Evolutionary conservation across 306 rosid genomes (phyloP), one percentile per base, ranked within the genome.

Genomic region (Mimosa pudica): DNA sequence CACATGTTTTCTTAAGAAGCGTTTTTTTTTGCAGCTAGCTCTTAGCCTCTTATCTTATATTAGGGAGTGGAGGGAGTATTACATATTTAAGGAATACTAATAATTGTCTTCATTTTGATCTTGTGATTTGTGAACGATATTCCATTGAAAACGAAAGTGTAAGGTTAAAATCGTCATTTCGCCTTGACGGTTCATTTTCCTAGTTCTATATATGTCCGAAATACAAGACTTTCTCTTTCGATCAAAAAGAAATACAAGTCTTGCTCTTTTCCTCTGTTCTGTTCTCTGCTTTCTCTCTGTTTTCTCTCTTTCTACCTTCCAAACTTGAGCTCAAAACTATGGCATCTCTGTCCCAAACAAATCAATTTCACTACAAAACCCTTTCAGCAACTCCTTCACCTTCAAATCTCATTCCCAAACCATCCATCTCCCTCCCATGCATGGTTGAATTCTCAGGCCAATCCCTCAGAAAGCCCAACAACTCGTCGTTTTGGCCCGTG

Each of bases 261-360:
- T 24, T 24, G 30, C 30, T 24, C 30, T 24, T 24, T 24, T 24
- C 30, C 30, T 24, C 30, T 24, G 30, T 24, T 24, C 30, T 24
- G 30, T 51, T 11, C 24, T 49, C 13, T 13, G 24, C 38, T 66
- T 18, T 2, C 11, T 55, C 18, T 38, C 67, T 48, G 51, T 54
- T 54, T 24, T 55, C 18, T 38, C 67, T 48, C 44, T 54, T 54
- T 17, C 58, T 48, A 7, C 45, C 0, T n/a, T 7, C 71, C 71
- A 35, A 66, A 38, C 8, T 16, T 12, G 13, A 4, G 44, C 49
- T 20, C 8, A 2, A 13, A 75, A 67, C 82, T 47, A 92, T 92
- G 98, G 92, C 96, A 8, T 87, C 82, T 16, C 82, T 87, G 46
- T 88, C 87, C 36, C 87, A 86, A 61, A 75, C 89, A 72, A 88